Percentiles rank a stretch among this genome's conserved stretches.
Conservation (phyloP, 306 rosid genomes). For the Fragaria iinumae region DNA sequence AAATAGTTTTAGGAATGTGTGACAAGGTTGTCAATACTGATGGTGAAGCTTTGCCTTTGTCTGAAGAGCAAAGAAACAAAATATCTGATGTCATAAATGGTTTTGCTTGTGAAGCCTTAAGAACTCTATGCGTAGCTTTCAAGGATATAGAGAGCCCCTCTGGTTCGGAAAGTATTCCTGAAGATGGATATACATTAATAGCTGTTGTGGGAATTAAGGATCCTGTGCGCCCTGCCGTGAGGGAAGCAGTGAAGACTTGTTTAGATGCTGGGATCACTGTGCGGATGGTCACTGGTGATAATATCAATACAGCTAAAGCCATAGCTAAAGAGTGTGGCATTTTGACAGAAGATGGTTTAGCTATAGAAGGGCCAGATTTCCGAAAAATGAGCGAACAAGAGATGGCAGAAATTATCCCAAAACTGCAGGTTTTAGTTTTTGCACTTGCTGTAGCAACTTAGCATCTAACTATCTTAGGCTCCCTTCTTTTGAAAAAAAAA, state of each 20-base stretch:
- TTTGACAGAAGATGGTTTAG: slow-evolving; percentile 74
- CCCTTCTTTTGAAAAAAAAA: not conserved
- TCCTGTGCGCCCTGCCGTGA: slow-evolving; percentile 85
- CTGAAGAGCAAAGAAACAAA: slow-evolving; percentile 45
- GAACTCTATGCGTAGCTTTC: slow-evolving; percentile 78
- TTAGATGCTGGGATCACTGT: slow-evolving; percentile 73
- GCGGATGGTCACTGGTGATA: slow-evolving; percentile 95
- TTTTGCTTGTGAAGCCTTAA: slow-evolving; percentile 69
- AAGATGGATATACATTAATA: slow-evolving; percentile 51
- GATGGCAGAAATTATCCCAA: slow-evolving; percentile 64
- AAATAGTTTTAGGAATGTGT: slow-evolving; percentile 57
- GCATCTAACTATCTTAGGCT: not conserved
- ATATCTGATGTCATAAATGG: slow-evolving; percentile 51
- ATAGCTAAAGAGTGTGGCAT: slow-evolving; percentile 94
- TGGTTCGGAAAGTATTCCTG: slow-evolving; percentile 45
- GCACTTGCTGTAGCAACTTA: not conserved
- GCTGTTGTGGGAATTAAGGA: slow-evolving; percentile 84
- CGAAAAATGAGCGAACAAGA: slow-evolving; percentile 52
- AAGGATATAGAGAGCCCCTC: slow-evolving; percentile 46
- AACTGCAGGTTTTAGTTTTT: slow-evolving; percentile 61
- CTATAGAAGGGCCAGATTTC: slow-evolving; percentile 88
- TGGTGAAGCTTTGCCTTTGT: slow-evolving; percentile 51
- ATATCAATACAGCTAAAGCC: slow-evolving; percentile 90
- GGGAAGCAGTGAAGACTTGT: slow-evolving; percentile 77
- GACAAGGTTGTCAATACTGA: slow-evolving; percentile 54